Percentiles rank a stretch among this genome's conserved stretches.
These are phyloP conservation scores for Cystobasidium onofrii DNA, from an alignment of 768 basidiomycete genomes.

Conservation along the genomic window DNA sequence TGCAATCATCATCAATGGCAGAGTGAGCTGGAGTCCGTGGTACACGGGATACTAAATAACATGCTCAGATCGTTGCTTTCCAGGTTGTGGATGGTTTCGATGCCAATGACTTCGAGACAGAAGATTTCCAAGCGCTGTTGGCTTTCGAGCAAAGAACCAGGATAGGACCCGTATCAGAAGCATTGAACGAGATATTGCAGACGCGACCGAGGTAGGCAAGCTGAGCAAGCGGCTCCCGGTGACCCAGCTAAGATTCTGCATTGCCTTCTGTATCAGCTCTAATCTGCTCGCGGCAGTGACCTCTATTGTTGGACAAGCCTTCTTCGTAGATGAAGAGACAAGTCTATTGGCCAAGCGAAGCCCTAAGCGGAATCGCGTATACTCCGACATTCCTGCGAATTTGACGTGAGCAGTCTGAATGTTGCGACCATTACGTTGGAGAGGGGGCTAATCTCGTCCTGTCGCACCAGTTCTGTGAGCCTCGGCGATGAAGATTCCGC, in stretches of 20 bases:
- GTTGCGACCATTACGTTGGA: too few species aligned
- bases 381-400: conserved; percentile 55
- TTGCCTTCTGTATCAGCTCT: background rate
- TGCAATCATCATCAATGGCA: conserved; percentile 69
- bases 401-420: conserved; percentile 63
- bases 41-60: too few species aligned
- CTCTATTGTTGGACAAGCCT: conserved; percentile 2
- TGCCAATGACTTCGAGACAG: conserved; percentile 54
- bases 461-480: conserved; percentile 56
- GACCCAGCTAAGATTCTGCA: background rate
- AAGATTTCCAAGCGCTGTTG: conserved; percentile 67
- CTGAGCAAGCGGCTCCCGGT: background rate
- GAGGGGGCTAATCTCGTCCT: too few species aligned
- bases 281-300: conserved; percentile 5
- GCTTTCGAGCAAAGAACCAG: conserved; percentile 67
- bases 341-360: conserved; percentile 45
- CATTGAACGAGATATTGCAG: conserved; percentile 48
- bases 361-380: conserved; percentile 62
- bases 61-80: background rate
- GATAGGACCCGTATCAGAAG: conserved; percentile 59
- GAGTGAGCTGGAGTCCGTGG: conserved; percentile 53
- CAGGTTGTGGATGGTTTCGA: conserved; percentile 72
- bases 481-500: conserved; percentile 63
- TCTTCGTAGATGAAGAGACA: conserved; percentile 37
- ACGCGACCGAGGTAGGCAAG: background rate